Evolutionary conservation across 805 yeast species (phyloP), one percentile per base, ranked within the genome.

Genomic region (Huiozyma sinensis): DNA sequence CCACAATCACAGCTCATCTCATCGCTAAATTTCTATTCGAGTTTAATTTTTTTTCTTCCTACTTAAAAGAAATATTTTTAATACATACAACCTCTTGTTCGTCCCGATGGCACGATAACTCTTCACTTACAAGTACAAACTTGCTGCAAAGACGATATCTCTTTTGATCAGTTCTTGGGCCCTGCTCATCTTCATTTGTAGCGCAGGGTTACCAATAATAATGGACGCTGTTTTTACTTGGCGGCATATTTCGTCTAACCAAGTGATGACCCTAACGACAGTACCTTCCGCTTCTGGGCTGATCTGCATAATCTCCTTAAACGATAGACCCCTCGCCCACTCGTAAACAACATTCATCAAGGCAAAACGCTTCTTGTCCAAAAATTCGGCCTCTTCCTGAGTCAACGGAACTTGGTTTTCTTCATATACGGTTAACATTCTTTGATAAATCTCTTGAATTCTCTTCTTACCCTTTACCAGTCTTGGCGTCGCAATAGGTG

Each of bases 91-190:
- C 24, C 4, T 17, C 24, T 17, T 17, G 24, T 17, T 17, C 24
- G 24, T 17, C 24, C 24, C 24, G 24, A 4, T 17, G 24, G 24
- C 4, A 17, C n/a, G 4, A 17, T 17, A 17, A 4, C 24, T 17
- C 24, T 17, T 17, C 39, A 8, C 33, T 31, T 71, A 89, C 51
- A 90, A 68, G 60, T 92, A 92, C 47, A 92, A 73, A 45, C 95
- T 84, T 4, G 97, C 97, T 61, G 97, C 92, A 65, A 92, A 92
- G 0, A 92, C 97, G 53, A 92, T 92, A 61, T 92, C 98, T 55
- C 99, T 78, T 66, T 90, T 90, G 60, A 92, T 92, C 62, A 79
- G 77, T 59, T 92, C 97, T 65, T 90, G 97, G 0, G 97, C 96
- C 44, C 77, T 82, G 17, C 78, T 72, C 92, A 92, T 87, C 64